These are phyloP conservation scores for Irpex lacteus DNA, from an alignment of 1,284 basidiomycete genomes.

Conservation along the genomic window DNA sequence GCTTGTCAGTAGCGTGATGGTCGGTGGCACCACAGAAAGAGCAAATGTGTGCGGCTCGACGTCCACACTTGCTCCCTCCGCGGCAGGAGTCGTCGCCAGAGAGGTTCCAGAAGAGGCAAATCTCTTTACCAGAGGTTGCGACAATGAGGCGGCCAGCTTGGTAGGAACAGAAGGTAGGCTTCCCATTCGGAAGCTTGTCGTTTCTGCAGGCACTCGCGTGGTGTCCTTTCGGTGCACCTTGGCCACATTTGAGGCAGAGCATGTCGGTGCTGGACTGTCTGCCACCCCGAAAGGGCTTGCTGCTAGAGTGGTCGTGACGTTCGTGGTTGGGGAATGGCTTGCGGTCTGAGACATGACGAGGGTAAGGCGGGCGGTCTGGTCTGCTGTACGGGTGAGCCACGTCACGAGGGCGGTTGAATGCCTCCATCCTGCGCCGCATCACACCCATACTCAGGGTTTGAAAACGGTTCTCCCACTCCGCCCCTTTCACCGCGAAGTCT, in stretches of 20 bases:
- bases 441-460: not conserved
- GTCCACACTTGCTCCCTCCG: not conserved
- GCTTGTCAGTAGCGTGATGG: constrained; percentile 9
- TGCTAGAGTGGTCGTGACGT: not conserved
- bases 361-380: not conserved
- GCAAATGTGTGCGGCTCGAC: constrained; percentile 10
- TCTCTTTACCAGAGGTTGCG: not conserved
- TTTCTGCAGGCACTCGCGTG: constrained; percentile 2
- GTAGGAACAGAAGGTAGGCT: not conserved
- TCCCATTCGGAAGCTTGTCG: not conserved
- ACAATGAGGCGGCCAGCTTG: constrained; percentile 2
- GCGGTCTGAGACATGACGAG: not conserved
- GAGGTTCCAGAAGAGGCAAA: constrained; percentile 14
- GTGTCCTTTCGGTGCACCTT: constrained; percentile 8
- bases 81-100: constrained; percentile 4
- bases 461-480: not conserved
- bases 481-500: not conserved
- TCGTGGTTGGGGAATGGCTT: not conserved
- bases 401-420: not conserved
- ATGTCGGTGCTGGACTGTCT: constrained; percentile 3
- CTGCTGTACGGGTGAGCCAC: not conserved
- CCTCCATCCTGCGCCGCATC: not conserved
- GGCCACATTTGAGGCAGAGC: constrained; percentile 15
- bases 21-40: constrained; percentile 16
- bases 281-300: constrained; percentile 8